Evolutionary conservation across 1,139 yeast genomes (phyloP), one percentile per base, ranked within the genome.

Genomic region (Magnusiomyces suaveolens): DNA sequence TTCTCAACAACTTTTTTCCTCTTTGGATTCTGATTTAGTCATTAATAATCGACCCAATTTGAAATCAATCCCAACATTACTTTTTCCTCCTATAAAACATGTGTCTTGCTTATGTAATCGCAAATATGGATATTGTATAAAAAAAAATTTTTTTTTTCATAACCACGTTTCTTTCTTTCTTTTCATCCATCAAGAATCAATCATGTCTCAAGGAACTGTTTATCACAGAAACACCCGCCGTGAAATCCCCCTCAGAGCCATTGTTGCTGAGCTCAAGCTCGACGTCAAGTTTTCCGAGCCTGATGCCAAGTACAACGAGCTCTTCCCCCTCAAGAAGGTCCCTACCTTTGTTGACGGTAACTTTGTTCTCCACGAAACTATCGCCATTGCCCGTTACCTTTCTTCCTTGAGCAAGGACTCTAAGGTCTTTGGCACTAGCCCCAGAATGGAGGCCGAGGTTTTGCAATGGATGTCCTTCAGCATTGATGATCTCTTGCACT

Each of bases 311-410:
- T 83, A 72, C 71, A 79, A 75, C 59, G 74, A 72, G 56, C 68
- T 73, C 67, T 88, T 87, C 81, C 96, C 96, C 64, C 73, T 83
- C 67, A 77, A 74, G 66, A 80, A 79, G 72, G 77, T 80, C 60
- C 97, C 97, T 66, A 83, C 89, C 62, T 87, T 85, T 65, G 81
- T 85, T 62, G 84, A 86, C 71, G 96, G 96, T 56, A 48, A 48
- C 23, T 81, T 76, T 77, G 81, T 81, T 70, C 77, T 90, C 67
- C 78, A 80, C 65, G 97, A 90, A 79, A 76, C 78, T 61, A 77
- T 87, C 68, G 96, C 97, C 59, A 76, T 90, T 67, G 69, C 70
- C 63, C 64, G 72, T 62, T 76, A 78, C 68, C 64, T 70, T 56
- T 63, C 65, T 46, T 56, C 64, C 56, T 63, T 64, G 56, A 60